phyloP scores from a whole-genome alignment of 495 filamentous ascomycete species.

The Monascus purpureus region DNA sequence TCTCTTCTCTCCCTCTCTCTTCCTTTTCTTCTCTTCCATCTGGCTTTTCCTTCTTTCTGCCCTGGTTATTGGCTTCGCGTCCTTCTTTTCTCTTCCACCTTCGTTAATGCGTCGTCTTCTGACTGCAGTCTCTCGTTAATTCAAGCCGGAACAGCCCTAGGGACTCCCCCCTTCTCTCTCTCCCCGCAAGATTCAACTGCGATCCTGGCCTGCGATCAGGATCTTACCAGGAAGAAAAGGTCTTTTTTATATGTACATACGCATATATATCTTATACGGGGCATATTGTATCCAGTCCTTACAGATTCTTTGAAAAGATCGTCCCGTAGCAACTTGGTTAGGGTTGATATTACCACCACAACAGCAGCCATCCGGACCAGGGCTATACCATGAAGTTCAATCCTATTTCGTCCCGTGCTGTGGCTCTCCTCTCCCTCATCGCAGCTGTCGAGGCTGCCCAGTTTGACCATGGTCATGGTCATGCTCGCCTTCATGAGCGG shows the following conservation, averaged over 20 bases:
- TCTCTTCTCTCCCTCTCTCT: constrained; percentile 2
- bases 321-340: no score
- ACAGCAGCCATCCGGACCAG: no score
- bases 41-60: constrained; percentile 9
- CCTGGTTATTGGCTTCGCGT: constrained; percentile 1
- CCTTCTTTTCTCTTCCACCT: constrained; percentile 3
- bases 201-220: no score
- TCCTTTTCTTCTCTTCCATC: constrained; percentile 5
- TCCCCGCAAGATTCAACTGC: no score
- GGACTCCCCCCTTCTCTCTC: no score
- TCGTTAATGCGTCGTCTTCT: constrained; percentile 12
- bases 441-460: constrained; percentile 30
- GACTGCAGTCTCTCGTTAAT: constrained; percentile 7
- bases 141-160: no score
- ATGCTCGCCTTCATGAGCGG: constrained; percentile 18
- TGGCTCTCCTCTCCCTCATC: constrained; percentile 47
- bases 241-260: no score
- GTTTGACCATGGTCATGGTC: constrained; percentile 25
- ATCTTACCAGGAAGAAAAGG: no score
- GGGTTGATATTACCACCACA: no score
- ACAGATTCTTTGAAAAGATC: no score
- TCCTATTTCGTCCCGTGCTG: constrained; percentile 11
- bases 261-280: no score
- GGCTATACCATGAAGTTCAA: constrained; percentile 25
- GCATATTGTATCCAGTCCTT: no score